Evolutionary conservation across 495 filamentous ascomycete genomes (phyloP), one percentile per base, ranked within the genome.

Genomic region (Aspergillus ellipticus): DNA sequence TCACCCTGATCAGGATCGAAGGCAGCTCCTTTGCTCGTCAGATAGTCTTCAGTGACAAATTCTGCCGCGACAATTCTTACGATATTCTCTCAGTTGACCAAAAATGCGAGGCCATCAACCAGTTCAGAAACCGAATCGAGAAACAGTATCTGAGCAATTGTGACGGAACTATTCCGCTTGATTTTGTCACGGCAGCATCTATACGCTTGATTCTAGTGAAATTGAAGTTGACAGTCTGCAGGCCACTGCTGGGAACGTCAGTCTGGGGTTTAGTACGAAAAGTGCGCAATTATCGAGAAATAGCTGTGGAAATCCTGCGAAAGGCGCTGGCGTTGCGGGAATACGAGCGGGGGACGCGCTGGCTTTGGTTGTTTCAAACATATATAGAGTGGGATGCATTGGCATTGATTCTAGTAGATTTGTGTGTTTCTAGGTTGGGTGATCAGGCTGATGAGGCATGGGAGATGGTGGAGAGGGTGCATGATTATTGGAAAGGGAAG

Each of bases 381-480:
- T 90, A 91, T 64, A 80, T 85, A 10, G 86, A 91, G 56, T 89
- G 86, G 85, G 87, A 92, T 56, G 86, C 89, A 10, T 75, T 92
- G 3, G 83, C 83, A 1, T 89, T 85, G 59, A 73, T 70, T 3
- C 68, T 93, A 5, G 77, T 85, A 2, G 88, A 92, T 57, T 74
- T 91, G 3, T 83, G 84, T 60, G 74, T 83, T 29, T 33, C 19
- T 4, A 56, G 49, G 4, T 21, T 21, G 15, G 50, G 28, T 0
- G 37, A 49, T 1, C 19, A 8, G 13, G 47, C 35, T 1, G 19
- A 54, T 11, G 29, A n/a, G 8, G 56, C 45, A 15, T 68, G 60
- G 60, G 24, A 24, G 11, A 43, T 52, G 20, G 58, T 54, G 13
- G 55, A 56, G 2, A 56, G 62, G 13, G 49, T 57, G 4, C 62